These are phyloP conservation scores for Pelargonium myrrhifolium DNA, from an alignment of 441 rosid genomes.

Conservation along the genomic window DNA sequence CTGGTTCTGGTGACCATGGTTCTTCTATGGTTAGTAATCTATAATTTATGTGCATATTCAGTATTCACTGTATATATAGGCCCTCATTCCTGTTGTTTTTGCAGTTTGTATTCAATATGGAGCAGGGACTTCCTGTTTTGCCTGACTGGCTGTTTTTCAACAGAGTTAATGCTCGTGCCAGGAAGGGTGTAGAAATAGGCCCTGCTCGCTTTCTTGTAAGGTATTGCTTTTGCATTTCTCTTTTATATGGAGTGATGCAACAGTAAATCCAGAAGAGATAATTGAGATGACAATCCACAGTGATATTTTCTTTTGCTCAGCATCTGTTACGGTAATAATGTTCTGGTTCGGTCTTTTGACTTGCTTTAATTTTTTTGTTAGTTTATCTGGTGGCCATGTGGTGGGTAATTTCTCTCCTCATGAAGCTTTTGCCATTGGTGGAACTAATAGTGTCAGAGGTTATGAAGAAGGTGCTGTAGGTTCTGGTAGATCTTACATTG, in stretches of 20 bases:
- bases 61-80: conserved; percentile 4
- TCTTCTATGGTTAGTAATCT: conserved; percentile 72
- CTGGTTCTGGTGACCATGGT: conserved; percentile 81
- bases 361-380: conserved; percentile 25
- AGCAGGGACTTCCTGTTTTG: conserved; percentile 82
- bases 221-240: conserved; percentile 24
- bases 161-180: conserved; percentile 77
- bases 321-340: neutral
- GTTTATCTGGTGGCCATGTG: conserved; percentile 83
- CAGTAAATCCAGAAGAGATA: neutral
- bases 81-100: conserved; percentile 23
- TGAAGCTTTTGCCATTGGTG: conserved; percentile 89
- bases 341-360: conserved; percentile 20
- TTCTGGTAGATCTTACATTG: conserved; percentile 79
- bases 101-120: conserved; percentile 80
- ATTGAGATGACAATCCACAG: neutral
- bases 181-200: conserved; percentile 70
- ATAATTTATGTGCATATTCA: conserved; percentile 9
- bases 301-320: neutral
- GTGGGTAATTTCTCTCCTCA: conserved; percentile 87
- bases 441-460: conserved; percentile 93
- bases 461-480: conserved; percentile 96
- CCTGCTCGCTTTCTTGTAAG: conserved; percentile 67
- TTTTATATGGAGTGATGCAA: neutral
- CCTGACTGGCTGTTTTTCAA: conserved; percentile 80